Percentiles rank a stretch among this genome's conserved stretches.
Evolutionary conservation across 306 rosid genomes (phyloP).

Genomic region (Lotus japonicus): DNA sequence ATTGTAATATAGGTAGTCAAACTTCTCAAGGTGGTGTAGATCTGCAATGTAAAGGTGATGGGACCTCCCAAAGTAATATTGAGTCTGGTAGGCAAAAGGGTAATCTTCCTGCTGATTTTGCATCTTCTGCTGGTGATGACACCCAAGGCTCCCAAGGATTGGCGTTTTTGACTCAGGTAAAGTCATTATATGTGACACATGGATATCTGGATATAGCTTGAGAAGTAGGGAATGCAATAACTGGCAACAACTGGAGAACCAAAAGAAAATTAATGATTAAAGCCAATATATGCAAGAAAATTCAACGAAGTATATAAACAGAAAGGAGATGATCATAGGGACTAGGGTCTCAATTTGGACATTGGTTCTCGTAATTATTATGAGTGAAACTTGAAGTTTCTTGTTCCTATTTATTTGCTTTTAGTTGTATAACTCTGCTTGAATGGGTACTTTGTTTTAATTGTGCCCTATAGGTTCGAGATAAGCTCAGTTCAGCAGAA

Average conservation of each 20-base stretch:
- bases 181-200: conserved; percentile 8
- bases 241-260: neutral
- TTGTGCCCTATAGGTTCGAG: conserved; percentile 57
- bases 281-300: conserved; percentile 4
- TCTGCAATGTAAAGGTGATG: conserved; percentile 26
- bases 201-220: conserved; percentile 14
- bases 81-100: conserved; percentile 32
- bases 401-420: conserved; percentile 8
- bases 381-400: neutral
- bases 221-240: neutral
- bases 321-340: neutral
- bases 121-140: conserved; percentile 42
- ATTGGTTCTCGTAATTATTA: conserved; percentile 8
- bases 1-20: conserved; percentile 32
- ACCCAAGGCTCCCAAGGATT: conserved; percentile 74
- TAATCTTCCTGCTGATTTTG: conserved; percentile 28
- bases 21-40: conserved; percentile 36
- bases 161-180: conserved; percentile 77
- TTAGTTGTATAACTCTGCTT: neutral
- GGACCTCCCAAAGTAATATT: conserved; percentile 19
- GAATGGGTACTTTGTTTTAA: conserved; percentile 12
- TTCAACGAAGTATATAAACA: neutral
- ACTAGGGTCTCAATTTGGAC: conserved; percentile 14
- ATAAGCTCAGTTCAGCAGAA: conserved; percentile 63
- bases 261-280: neutral